Evolutionary conservation across 306 rosid species (phyloP).

Genomic region (Glycine latifolia): DNA sequence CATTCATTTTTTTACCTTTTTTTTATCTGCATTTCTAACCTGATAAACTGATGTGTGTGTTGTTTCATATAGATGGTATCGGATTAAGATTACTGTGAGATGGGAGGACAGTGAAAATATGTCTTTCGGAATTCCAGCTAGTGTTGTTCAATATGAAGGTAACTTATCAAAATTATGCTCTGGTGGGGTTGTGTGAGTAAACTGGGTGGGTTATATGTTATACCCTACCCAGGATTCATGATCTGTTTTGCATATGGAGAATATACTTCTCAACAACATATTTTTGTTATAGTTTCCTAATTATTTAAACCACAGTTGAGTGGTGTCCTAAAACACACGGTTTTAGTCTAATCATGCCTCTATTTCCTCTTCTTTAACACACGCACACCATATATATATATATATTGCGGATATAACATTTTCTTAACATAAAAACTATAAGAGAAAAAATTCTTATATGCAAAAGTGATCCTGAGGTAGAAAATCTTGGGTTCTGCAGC

Average conservation of each 20-base stretch:
- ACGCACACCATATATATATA: too few relatives aligned
- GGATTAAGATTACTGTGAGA: slow-evolving; percentile 76
- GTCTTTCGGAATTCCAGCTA: slow-evolving; percentile 80
- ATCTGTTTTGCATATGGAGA: slow-evolving; percentile 6
- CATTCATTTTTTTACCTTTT: not conserved
- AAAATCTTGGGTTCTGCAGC: slow-evolving; percentile 61
- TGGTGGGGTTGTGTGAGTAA: not conserved
- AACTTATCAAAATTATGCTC: slow-evolving; percentile 36
- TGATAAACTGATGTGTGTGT: slow-evolving; percentile 7
- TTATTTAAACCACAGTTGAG: slow-evolving; percentile 1
- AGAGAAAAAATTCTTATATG: not conserved
- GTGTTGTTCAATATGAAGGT: slow-evolving; percentile 97
- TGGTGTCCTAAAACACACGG: not conserved
- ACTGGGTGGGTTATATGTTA: not conserved
- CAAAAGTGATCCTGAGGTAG: slow-evolving; percentile 32
- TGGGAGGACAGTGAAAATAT: slow-evolving; percentile 75
- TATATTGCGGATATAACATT: too few relatives aligned
- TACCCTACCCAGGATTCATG: slow-evolving; percentile 11
- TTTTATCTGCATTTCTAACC: not conserved
- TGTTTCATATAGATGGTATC: slow-evolving; percentile 74
- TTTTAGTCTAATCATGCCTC: too few relatives aligned
- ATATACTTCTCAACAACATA: slow-evolving; percentile 19
- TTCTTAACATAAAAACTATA: too few relatives aligned
- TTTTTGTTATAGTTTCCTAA: slow-evolving; percentile 4
- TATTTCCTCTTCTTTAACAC: too few relatives aligned